Percentiles rank a stretch among this genome's conserved stretches.
phyloP scores from a whole-genome alignment of 441 rosid genomes.

The Mallotus repandus region DNA sequence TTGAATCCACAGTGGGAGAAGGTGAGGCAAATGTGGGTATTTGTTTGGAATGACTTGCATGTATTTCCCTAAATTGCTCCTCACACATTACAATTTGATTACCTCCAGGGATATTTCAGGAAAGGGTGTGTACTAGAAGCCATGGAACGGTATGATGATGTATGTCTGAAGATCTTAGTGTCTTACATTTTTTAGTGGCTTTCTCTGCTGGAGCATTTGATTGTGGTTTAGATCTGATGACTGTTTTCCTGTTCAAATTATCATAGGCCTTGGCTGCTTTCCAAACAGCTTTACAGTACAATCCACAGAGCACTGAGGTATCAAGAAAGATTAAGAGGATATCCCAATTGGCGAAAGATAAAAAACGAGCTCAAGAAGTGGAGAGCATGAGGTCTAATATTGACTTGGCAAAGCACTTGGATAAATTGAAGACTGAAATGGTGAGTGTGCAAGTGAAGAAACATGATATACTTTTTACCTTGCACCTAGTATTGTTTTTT shows the following conservation, averaged over 20 bases:
- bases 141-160: slow-evolving; percentile 91
- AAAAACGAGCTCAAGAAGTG: slow-evolving; percentile 80
- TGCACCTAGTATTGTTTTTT: neutral
- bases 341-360: slow-evolving; percentile 70
- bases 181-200: neutral
- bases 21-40: slow-evolving; percentile 34
- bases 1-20: slow-evolving; percentile 94
- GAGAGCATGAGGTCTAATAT: slow-evolving; percentile 75
- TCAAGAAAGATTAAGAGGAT: slow-evolving; percentile 81
- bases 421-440: slow-evolving; percentile 68
- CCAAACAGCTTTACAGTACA: slow-evolving; percentile 65
- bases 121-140: slow-evolving; percentile 95
- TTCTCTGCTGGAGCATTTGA: slow-evolving; percentile 6
- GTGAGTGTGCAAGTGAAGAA: slow-evolving; percentile 38
- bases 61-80: slow-evolving; percentile 13
- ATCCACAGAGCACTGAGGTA: slow-evolving; percentile 85
- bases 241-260: slow-evolving; percentile 10
- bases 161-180: slow-evolving; percentile 30
- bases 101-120: slow-evolving; percentile 79
- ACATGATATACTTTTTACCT: neutral
- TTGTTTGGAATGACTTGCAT: neutral
- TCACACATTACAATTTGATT: slow-evolving; percentile 25
- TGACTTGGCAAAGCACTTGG: slow-evolving; percentile 75
- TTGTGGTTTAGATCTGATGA: slow-evolving; percentile 15
- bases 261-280: slow-evolving; percentile 80